Evolutionary conservation across 2,329 filamentous ascomycete genomes (phyloP).

Genomic region (Fulvia fulva): DNA sequence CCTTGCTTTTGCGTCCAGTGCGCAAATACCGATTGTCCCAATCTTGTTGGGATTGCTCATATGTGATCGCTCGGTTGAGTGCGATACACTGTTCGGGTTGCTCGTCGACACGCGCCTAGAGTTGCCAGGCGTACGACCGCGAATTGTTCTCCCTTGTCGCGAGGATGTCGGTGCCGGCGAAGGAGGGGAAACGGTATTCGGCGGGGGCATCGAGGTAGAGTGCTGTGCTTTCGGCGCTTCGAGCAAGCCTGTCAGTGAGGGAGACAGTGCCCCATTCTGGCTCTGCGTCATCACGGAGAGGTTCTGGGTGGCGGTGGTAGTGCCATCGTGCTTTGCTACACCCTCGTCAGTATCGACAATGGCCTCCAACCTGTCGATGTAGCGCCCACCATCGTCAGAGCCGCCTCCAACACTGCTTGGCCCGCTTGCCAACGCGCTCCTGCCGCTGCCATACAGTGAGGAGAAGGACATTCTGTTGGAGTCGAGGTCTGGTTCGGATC

Average conservation of each 20-base stretch:
- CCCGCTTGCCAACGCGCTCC: constrained; percentile 47
- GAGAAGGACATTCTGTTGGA: constrained; percentile 68
- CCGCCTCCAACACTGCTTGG: constrained; percentile 43
- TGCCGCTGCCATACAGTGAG: constrained; percentile 65
- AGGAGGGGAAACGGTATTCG: constrained; percentile 67
- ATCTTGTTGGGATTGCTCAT: constrained; percentile 52
- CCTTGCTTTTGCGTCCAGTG: constrained; percentile 88
- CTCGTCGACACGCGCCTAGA: constrained; percentile 78
- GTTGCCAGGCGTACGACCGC: constrained; percentile 49
- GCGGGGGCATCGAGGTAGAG: constrained; percentile 39
- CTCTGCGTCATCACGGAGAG: constrained; percentile 44
- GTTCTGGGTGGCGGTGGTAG: constrained; percentile 43
- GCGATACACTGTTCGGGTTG: constrained; percentile 76
- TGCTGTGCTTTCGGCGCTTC: constrained; percentile 15
- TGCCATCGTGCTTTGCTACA: constrained; percentile 13
- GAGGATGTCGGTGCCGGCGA: constrained; percentile 21
- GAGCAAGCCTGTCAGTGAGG: constrained; percentile 27
- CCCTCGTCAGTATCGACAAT: constrained; percentile 14
- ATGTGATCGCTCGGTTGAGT: constrained; percentile 64
- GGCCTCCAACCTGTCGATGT: constrained; percentile 9
- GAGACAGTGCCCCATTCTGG: constrained; percentile 43
- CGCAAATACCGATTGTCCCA: constrained; percentile 84
- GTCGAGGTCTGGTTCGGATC: constrained; percentile 37
- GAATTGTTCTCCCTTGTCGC: constrained; percentile 24
- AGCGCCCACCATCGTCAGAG: constrained; percentile 42